Conservation (phyloP, 345 rosid genomes). For the Schrenkiella parvula region DNA sequence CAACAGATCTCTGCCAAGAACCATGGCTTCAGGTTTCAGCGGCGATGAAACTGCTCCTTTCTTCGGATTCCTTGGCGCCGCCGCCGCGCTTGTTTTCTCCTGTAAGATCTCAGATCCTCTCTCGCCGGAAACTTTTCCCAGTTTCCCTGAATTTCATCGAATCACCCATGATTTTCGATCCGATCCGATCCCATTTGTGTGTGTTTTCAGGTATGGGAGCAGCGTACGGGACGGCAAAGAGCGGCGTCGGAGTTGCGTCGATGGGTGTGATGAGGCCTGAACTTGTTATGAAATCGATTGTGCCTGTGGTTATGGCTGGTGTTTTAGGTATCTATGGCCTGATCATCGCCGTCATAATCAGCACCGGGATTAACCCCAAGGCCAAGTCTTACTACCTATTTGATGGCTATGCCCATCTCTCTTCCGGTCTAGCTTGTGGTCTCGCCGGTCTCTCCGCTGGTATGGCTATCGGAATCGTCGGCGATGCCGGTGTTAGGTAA, state of each 20-base stretch:
- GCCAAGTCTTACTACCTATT: conserved; percentile 65
- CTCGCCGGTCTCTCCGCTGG: conserved; percentile 33
- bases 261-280: conserved; percentile 89
- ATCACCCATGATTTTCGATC: not conserved
- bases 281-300: conserved; percentile 78
- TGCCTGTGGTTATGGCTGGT: conserved; percentile 83
- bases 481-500: conserved; percentile 34
- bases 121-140: not conserved
- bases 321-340: conserved; percentile 72
- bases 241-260: conserved; percentile 73
- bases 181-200: not conserved
- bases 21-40: conserved; percentile 57
- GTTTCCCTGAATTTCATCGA: too few relatives aligned
- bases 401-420: conserved; percentile 68
- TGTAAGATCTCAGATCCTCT: conserved; percentile 33
- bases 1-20: conserved; percentile 4
- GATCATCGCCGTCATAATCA: conserved; percentile 73
- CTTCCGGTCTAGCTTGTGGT: conserved; percentile 48
- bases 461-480: conserved; percentile 37
- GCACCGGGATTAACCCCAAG: conserved; percentile 73
- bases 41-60: conserved; percentile 84
- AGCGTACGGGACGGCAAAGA: conserved; percentile 75
- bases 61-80: conserved; percentile 84
- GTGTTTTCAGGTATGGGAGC: conserved; percentile 61
- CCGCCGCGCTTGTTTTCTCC: conserved; percentile 79